phyloP scores from a whole-genome alignment of 148 eudicot genomes.

The Vaccinium corymbosum region DNA sequence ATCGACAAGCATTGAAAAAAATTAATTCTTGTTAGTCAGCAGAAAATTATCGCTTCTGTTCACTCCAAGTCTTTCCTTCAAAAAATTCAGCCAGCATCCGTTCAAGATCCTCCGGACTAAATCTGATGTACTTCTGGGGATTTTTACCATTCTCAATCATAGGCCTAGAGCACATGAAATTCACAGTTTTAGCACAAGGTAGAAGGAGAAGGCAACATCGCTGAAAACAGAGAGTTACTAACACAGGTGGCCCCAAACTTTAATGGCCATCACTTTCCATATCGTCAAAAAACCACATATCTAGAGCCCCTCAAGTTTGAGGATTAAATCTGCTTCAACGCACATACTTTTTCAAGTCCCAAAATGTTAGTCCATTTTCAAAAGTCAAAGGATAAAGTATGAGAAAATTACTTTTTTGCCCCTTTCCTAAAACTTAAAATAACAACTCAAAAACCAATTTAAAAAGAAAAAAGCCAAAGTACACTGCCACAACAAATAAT shows the following conservation, averaged over 20 bases:
- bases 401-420: too few relatives aligned
- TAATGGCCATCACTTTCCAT: not conserved
- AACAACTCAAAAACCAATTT: too few relatives aligned
- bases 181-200: not conserved
- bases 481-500: too few relatives aligned
- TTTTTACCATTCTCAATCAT: slow-evolving; percentile 73
- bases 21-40: not conserved
- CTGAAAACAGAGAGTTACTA: not conserved
- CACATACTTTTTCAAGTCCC: too few relatives aligned
- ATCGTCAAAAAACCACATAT: not conserved
- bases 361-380: too few relatives aligned
- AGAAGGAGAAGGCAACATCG: not conserved
- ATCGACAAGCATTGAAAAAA: not conserved
- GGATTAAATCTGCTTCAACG: not conserved
- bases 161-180: slow-evolving; percentile 45
- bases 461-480: too few relatives aligned
- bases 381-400: too few relatives aligned
- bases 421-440: too few relatives aligned
- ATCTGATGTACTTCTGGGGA: slow-evolving; percentile 80
- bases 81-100: slow-evolving; percentile 88
- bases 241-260: not conserved
- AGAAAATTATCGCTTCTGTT: slow-evolving; percentile 50
- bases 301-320: not conserved
- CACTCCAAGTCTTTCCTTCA: slow-evolving; percentile 73
- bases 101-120: slow-evolving; percentile 80